Percentiles rank a stretch among this genome's conserved stretches.
These are phyloP conservation scores for Stagonosporopsis vannaccii DNA, from an alignment of 2,329 filamentous ascomycete genomes.

Conservation along the genomic window DNA sequence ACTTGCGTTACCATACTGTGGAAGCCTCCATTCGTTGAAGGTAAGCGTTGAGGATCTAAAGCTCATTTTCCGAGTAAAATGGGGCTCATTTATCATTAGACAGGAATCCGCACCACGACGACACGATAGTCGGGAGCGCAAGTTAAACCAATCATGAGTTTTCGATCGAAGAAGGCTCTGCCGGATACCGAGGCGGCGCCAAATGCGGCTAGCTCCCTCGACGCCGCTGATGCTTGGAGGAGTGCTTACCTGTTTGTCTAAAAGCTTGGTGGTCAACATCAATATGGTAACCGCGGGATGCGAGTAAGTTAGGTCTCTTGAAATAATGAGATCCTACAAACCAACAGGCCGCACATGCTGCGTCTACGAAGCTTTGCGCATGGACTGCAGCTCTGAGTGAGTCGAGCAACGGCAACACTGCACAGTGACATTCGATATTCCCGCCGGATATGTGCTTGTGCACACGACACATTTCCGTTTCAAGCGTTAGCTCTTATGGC, in stretches of 20 bases:
- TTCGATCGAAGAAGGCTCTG: background rate
- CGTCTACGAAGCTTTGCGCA: background rate
- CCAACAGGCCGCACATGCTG: background rate
- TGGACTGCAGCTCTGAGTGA: background rate
- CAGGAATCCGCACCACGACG: too few species aligned
- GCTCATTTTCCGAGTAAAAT: too few species aligned
- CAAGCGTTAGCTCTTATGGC: constrained; percentile 1
- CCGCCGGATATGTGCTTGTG: constrained; percentile 9
- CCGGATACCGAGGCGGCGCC: background rate
- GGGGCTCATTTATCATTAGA: too few species aligned
- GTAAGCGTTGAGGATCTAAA: too few species aligned
- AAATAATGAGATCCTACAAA: background rate
- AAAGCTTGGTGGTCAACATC: constrained; percentile 8
- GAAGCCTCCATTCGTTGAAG: too few species aligned
- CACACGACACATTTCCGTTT: constrained; percentile 6
- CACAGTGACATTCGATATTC: constrained; percentile 6
- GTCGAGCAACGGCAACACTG: background rate
- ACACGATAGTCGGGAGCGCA: too few species aligned
- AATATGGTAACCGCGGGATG: background rate
- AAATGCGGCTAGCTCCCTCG: constrained; percentile 3
- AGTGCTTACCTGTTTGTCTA: constrained; percentile 7
- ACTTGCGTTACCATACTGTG: background rate
- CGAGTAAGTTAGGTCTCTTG: background rate
- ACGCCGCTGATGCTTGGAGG: constrained; percentile 15
- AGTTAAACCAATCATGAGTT: too few species aligned